Base-by-base conservation (phyloP, 768 basidiomycete species). In the Suillus paluster region DNA sequence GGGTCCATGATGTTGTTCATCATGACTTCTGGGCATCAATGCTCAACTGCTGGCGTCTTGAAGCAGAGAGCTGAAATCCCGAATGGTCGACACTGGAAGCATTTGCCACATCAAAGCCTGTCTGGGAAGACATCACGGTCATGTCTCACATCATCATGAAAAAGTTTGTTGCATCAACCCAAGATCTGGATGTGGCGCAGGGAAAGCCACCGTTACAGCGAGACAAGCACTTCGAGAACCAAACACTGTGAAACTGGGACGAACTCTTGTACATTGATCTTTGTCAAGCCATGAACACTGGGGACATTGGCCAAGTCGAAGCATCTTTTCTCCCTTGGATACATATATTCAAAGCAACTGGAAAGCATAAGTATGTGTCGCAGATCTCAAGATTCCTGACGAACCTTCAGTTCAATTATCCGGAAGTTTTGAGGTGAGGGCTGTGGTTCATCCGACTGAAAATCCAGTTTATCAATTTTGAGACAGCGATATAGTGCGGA, bases 251-350 rank as follows among this genome's bases (percentile, higher is more conserved):
- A 2, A 68, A 80, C 14, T 60, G 77, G 27, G 76, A 79, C 33
- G 66, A 77, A 8, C 49, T 80, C 1, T 69, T 82, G 0, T 83
- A 83, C 59, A 75, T 79, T 41, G 81, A 82, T 48, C 58, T 79
- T 0, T 66, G 67, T 0, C 69, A 75, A 62, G 70, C 70, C 1
- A 75, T 78, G 71, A 78, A 77, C 36, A 8, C 15, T 1, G 71
- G 77, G 0, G 77, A 78, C 39, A 76, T 79, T 48, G 72, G 73
- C 0, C 66, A 66, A 0, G 61, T 79, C 1, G 75, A 78, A 50
- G 66, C 57, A 0, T 66, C 58, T 1, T 69, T 76, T 19, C 25
- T 65, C 1, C 45, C 59, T 1, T 77, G 75, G 72, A 71, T 73
- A 0, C 55, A 52, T 0, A 70, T 77, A 25, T 74, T 79, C 39